Percentiles rank a stretch among this genome's conserved stretches.
phyloP scores from a whole-genome alignment of 129 eudicot genomes.

The Helichrysum umbraculigerum region DNA sequence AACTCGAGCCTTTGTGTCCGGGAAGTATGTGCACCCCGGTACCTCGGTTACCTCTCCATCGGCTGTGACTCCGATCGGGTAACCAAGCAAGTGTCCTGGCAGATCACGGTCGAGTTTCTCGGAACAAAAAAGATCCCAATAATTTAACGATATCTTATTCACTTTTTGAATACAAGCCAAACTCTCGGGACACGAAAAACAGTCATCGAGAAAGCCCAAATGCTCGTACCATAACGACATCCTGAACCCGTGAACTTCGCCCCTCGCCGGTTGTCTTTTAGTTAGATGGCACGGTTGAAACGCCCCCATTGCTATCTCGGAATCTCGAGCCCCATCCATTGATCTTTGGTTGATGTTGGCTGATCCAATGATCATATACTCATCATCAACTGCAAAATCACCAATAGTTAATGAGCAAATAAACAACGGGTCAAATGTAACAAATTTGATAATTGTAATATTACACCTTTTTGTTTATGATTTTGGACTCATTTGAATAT shows the following conservation, averaged over 20 bases:
- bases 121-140: conserved; percentile 64
- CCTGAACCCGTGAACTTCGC: conserved; percentile 67
- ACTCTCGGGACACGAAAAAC: conserved; percentile 49
- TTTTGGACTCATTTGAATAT: too few relatives aligned
- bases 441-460: too few relatives aligned
- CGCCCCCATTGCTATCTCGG: conserved; percentile 94
- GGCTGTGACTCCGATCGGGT: conserved; percentile 57
- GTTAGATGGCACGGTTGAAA: conserved; percentile 71
- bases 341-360: conserved; percentile 87
- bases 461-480: too few relatives aligned
- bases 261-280: conserved; percentile 53
- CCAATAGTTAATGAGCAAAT: background rate
- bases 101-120: conserved; percentile 50
- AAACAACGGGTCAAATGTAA: too few relatives aligned
- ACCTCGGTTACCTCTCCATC: conserved; percentile 60
- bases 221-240: conserved; percentile 88
- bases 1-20: conserved; percentile 72
- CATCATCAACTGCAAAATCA: conserved; percentile 67
- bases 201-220: conserved; percentile 57
- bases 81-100: conserved; percentile 62
- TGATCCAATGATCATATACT: conserved; percentile 78
- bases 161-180: conserved; percentile 50
- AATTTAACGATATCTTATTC: conserved; percentile 42
- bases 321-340: conserved; percentile 82
- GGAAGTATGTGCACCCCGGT: conserved; percentile 57